Conservation (phyloP, 2,329 filamentous ascomycete species). For the Pseudocercospora crystallina region DNA sequence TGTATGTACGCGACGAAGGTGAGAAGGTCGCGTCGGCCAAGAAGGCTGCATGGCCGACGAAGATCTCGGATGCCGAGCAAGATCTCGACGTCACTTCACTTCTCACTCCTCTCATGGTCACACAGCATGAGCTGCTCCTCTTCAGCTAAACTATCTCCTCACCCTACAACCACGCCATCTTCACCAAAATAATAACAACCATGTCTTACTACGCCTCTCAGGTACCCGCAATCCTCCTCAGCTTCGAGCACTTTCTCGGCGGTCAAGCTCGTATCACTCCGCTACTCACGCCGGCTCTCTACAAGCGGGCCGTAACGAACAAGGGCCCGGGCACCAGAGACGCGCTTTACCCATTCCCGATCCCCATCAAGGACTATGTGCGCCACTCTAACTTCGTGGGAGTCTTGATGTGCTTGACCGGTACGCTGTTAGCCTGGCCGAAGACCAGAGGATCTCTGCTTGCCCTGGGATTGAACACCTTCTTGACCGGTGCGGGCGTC, state of each 20-base stretch:
- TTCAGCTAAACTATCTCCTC: no score
- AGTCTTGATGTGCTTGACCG: slow-evolving; percentile 9
- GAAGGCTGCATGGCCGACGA: no score
- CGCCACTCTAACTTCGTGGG: slow-evolving; percentile 8
- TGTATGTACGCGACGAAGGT: no score
- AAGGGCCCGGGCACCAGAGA: slow-evolving; percentile 9
- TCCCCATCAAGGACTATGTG: slow-evolving; percentile 10
- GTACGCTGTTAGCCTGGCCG: slow-evolving; percentile 11
- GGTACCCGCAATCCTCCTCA: slow-evolving; percentile 8
- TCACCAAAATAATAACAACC: background rate
- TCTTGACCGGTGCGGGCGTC: slow-evolving; percentile 13
- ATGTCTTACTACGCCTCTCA: background rate
- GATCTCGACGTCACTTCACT: no score
- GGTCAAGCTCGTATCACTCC: slow-evolving; percentile 12
- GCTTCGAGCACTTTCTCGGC: slow-evolving; percentile 15
- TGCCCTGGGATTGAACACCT: slow-evolving; percentile 13
- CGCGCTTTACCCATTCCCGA: slow-evolving; percentile 9
- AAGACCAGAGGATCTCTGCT: slow-evolving; percentile 5
- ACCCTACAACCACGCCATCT: background rate
- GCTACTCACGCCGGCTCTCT: slow-evolving; percentile 10
- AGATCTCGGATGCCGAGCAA: no score
- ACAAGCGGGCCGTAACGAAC: slow-evolving; percentile 7
- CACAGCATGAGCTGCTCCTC: no score
- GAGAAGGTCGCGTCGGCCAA: no score
- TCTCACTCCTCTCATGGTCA: no score